These are phyloP conservation scores for Fraxinus paxiana DNA, from an alignment of 305 asterid genomes.

Conservation along the genomic window DNA sequence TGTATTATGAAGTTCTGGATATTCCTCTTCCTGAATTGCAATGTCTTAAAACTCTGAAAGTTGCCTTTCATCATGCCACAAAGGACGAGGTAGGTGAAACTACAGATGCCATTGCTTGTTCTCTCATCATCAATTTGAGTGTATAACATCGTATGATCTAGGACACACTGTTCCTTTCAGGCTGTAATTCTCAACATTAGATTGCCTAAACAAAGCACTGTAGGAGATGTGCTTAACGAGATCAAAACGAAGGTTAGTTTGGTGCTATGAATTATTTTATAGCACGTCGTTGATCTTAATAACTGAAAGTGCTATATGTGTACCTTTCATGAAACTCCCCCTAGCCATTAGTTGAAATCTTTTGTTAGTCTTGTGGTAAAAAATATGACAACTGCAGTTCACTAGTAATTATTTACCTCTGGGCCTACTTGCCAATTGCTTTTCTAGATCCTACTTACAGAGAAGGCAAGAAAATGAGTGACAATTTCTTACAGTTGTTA, in stretches of 20 bases:
- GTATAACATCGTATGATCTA: slow-evolving; percentile 3
- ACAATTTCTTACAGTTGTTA: neutral
- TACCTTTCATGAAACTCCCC: neutral
- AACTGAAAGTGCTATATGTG: neutral
- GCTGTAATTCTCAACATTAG: slow-evolving; percentile 53
- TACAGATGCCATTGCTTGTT: neutral
- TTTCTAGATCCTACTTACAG: neutral
- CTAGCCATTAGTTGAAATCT: neutral
- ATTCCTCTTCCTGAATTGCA: slow-evolving; percentile 82
- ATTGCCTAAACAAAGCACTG: slow-evolving; percentile 62
- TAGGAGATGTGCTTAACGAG: slow-evolving; percentile 69
- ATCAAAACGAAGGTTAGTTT: slow-evolving; percentile 58
- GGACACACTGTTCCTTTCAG: slow-evolving; percentile 32
- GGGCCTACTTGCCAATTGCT: neutral
- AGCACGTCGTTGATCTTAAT: neutral
- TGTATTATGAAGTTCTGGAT: slow-evolving; percentile 74
- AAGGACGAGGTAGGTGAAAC: slow-evolving; percentile 59
- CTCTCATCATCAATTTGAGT: slow-evolving; percentile 2
- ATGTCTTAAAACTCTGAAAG: slow-evolving; percentile 67
- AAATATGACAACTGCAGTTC: slow-evolving; percentile 9
- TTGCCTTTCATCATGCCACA: slow-evolving; percentile 60
- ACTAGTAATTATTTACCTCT: slow-evolving; percentile 5
- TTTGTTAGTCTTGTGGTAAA: neutral
- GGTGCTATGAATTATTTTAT: slow-evolving; percentile 10
- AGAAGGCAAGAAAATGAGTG: neutral